Evolutionary conservation across 495 filamentous ascomycete species (phyloP).

Genomic region (Xylaria venustula): DNA sequence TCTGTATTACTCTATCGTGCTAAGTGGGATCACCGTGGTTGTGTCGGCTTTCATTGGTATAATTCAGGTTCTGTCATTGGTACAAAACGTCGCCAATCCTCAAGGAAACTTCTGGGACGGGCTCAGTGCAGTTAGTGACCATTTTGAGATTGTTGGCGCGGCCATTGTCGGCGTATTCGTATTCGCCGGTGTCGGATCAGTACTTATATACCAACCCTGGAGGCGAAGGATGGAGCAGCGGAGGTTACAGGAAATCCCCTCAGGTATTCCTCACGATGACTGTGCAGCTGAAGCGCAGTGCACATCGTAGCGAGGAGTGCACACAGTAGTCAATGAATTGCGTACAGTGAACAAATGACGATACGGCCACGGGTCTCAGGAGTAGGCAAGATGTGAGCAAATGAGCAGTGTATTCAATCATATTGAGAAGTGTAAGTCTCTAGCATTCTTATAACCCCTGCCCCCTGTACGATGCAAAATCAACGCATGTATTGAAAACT

Average conservation of each 20-base stretch:
- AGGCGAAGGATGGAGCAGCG: constrained; percentile 45
- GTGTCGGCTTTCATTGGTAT: constrained; percentile 83
- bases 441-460: constrained; percentile 6
- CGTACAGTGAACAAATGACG: too few relatives aligned
- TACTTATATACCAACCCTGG: constrained; percentile 77
- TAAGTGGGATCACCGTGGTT: constrained; percentile 82
- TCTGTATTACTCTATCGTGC: constrained; percentile 89
- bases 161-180: constrained; percentile 82
- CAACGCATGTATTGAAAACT: neutral
- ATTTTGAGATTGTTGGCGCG: constrained; percentile 85
- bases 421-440: neutral
- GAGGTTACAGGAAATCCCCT: constrained; percentile 9
- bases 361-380: neutral
- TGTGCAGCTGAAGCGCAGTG: too few relatives aligned
- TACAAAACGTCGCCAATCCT: constrained; percentile 70
- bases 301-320: too few relatives aligned
- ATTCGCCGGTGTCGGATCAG: constrained; percentile 67
- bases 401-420: neutral
- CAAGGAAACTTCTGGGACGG: constrained; percentile 84
- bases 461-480: neutral
- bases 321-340: too few relatives aligned
- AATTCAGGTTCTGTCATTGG: constrained; percentile 77
- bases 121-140: constrained; percentile 68
- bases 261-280: constrained; percentile 15
- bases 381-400: neutral